Conservation (phyloP, 257 asterid genomes). For the Asclepias syriaca region DNA sequence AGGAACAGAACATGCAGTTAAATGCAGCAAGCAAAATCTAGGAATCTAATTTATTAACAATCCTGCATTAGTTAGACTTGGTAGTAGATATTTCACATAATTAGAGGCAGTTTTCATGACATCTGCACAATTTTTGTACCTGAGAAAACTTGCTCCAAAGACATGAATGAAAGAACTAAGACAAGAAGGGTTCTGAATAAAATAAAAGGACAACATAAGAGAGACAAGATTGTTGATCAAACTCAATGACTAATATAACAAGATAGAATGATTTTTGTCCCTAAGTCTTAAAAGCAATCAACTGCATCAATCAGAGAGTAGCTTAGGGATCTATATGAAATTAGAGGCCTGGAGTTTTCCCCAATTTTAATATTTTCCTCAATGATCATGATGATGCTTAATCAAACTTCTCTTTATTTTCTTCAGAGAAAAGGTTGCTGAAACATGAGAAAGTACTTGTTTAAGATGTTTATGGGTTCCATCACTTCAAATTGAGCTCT, state of each 20-base stretch:
- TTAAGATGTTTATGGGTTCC: constrained; percentile 1
- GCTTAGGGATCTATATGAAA: background rate
- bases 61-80: background rate
- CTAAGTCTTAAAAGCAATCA: background rate
- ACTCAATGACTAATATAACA: background rate
- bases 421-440: background rate
- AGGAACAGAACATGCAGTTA: background rate
- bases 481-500: background rate
- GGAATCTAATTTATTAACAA: background rate
- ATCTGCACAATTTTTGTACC: background rate
- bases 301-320: background rate
- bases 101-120: background rate
- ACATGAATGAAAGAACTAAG: background rate
- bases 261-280: background rate
- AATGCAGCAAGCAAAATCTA: background rate
- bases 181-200: background rate
- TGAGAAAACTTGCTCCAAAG: background rate
- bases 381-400: background rate
- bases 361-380: background rate
- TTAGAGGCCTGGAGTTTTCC: background rate
- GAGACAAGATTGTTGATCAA: background rate
- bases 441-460: background rate
- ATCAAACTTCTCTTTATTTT: background rate
- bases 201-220: background rate
- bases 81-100: background rate